A percentile compares a stretch with the other conserved stretches of the same genome.
phyloP scores from a whole-genome alignment of 768 basidiomycete species.

The Boletus sp. region DNA sequence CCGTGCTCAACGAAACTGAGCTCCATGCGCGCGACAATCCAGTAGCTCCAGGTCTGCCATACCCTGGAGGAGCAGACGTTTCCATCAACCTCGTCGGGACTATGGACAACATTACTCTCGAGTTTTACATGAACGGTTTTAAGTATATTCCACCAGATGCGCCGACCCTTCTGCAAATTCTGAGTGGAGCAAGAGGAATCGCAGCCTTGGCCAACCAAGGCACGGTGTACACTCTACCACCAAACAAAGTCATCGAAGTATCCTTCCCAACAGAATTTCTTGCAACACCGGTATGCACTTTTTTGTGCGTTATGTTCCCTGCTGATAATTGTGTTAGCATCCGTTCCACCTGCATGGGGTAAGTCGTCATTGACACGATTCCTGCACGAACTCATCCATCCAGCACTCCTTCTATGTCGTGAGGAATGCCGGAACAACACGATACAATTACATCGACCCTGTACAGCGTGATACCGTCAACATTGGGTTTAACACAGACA shows the following conservation, averaged over 20 bases:
- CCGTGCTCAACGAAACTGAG: constrained; percentile 37
- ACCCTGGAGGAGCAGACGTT: constrained; percentile 41
- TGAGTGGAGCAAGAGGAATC: constrained; percentile 38
- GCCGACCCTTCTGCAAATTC: constrained; percentile 46
- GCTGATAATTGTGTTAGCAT: constrained; percentile 26
- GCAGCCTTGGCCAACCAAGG: constrained; percentile 38
- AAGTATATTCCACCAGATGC: constrained; percentile 35
- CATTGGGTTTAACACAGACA: constrained; percentile 31
- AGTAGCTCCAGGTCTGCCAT: constrained; percentile 32
- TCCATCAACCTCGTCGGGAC: constrained; percentile 35
- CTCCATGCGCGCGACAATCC: constrained; percentile 33
- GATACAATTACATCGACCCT: constrained; percentile 49
- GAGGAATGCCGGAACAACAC: constrained; percentile 35
- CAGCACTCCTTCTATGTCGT: constrained; percentile 45
- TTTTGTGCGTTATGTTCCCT: background rate
- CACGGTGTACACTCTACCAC: constrained; percentile 42
- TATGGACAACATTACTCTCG: constrained; percentile 26
- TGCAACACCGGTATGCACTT: constrained; percentile 31
- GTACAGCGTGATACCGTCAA: constrained; percentile 52
- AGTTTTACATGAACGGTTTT: constrained; percentile 35
- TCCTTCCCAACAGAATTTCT: constrained; percentile 7
- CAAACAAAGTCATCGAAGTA: constrained; percentile 47
- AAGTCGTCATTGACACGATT: constrained; percentile 10
- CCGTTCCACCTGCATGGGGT: constrained; percentile 49
- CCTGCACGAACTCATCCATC: background rate